Evolutionary conservation across 805 yeast species (phyloP).

Genomic region (Kodamaea lidongshanica): DNA sequence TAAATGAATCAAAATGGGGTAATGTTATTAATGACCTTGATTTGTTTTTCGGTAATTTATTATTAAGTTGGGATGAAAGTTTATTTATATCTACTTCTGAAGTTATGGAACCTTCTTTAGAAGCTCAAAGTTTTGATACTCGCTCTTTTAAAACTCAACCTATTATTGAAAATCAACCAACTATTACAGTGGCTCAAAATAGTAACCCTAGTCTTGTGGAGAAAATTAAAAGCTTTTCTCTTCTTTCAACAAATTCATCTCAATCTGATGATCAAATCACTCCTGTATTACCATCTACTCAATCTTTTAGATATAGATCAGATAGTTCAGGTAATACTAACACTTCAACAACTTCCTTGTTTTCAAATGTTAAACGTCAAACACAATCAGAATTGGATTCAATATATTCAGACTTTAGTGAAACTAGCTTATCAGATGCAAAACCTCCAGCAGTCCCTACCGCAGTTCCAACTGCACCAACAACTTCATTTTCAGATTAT

Average conservation of each 20-base stretch:
- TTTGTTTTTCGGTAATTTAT: conserved; percentile 32
- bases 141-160: no score
- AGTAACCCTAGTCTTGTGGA: conserved; percentile 20
- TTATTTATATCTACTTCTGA: conserved; percentile 15
- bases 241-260: conserved; percentile 9
- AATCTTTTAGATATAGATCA: conserved; percentile 10
- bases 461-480: no score
- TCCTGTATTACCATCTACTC: conserved; percentile 9
- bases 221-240: conserved; percentile 24
- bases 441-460: conserved; percentile 1
- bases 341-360: conserved; percentile 18
- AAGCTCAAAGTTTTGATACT: conserved; percentile 4
- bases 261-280: neutral
- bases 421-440: conserved; percentile 9
- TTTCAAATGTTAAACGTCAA: conserved; percentile 11
- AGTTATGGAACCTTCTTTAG: conserved; percentile 2
- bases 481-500: conserved; percentile 14
- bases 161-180: neutral
- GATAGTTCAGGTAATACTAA: conserved; percentile 10
- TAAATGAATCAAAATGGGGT: conserved; percentile 42
- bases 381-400: conserved; percentile 11
- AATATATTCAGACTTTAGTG: conserved; percentile 14
- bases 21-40: conserved; percentile 31
- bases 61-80: conserved; percentile 31
- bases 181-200: conserved; percentile 1